phyloP scores from a whole-genome alignment of 768 basidiomycete species.

The Podaxis sp. region DNA sequence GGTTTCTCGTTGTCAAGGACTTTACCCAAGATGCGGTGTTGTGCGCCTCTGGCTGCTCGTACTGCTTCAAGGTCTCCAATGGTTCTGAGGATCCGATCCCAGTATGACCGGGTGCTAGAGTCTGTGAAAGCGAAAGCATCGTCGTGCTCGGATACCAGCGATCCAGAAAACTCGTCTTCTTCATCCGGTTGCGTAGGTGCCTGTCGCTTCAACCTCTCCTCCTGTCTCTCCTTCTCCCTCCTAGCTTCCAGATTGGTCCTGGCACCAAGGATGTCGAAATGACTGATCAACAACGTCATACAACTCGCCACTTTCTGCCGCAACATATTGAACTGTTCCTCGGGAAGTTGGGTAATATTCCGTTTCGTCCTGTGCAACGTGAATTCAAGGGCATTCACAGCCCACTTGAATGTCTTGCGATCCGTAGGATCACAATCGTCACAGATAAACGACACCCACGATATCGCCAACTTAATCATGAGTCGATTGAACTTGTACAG shows the following conservation, averaged over 20 bases:
- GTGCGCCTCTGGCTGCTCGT: conserved; percentile 57
- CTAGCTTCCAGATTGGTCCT: conserved; percentile 84
- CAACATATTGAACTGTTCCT: conserved; percentile 87
- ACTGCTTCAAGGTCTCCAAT: conserved; percentile 64
- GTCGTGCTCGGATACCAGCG: conserved; percentile 32
- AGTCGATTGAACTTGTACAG: conserved; percentile 77
- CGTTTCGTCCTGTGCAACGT: conserved; percentile 84
- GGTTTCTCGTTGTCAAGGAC: conserved; percentile 92
- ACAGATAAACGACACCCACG: conserved; percentile 98
- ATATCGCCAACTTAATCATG: conserved; percentile 87
- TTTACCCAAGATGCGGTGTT: conserved; percentile 81
- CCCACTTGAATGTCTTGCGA: conserved; percentile 96
- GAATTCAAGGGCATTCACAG: conserved; percentile 93
- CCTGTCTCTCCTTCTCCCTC: conserved; percentile 85
- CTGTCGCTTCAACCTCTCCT: conserved; percentile 54
- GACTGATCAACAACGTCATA: conserved; percentile 94
- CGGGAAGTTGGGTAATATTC: conserved; percentile 85
- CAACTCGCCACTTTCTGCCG: conserved; percentile 91
- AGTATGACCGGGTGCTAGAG: conserved; percentile 67
- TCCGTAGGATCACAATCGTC: conserved; percentile 97
- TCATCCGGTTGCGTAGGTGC: conserved; percentile 41
- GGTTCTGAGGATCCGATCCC: conserved; percentile 66
- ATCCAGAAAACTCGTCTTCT: conserved; percentile 47
- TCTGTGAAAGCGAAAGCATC: conserved; percentile 51
- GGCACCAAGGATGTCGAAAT: conserved; percentile 98